Base-by-base conservation (phyloP, 768 basidiomycete species). In the Russula abietina region DNA sequence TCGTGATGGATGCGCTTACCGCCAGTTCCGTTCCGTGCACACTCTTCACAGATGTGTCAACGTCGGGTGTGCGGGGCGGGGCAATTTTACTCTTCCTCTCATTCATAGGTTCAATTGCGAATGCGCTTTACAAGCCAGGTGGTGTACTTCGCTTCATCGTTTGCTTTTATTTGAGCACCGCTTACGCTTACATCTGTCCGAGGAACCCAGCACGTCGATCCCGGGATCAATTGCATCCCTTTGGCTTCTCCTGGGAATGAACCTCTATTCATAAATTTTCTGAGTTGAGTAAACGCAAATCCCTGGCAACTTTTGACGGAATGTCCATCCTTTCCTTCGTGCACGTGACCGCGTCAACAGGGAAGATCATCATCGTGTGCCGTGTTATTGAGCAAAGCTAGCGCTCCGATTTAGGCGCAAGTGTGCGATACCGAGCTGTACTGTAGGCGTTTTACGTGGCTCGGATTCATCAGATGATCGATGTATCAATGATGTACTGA, bases 191-290 rank as follows among this genome's bases (percentile, higher is more conserved):
- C 19, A 45, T 19, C 11, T 43, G 46, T 46, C 52, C 22, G 28
- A 24, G 30, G 24, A 46, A 54, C 19, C 24, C 24, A 24, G 28
- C 53, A n/a, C 46, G 60, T 55, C 53, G 60, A 61, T 61, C 60
- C 52, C 43, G 59, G 53, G 24, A 14, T 60, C 52, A 55, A 55
- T 55, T 61, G 36, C 16, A 48, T 38, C 19, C 41, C 45, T 9
- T 5, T 9, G 19, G 9, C 53, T 49, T 38, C n/a, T 38, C 53
- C 36, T 54, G 58, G 14, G 38, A 58, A 58, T 39, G 24, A 38
- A 22, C 39, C 28, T 30, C 38, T 22, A 17, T 59, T 41, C 38
- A 38, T 50, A 22, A 59, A 22, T n/a, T 45, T 45, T 43, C 51
- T 26, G 8, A 53, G 32, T 54, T 53, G 2, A 24, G 24, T 33